These are phyloP conservation scores for Halophytophthora polymorphica DNA, from an alignment of 352 stramenopile species.

Conservation along the genomic window DNA sequence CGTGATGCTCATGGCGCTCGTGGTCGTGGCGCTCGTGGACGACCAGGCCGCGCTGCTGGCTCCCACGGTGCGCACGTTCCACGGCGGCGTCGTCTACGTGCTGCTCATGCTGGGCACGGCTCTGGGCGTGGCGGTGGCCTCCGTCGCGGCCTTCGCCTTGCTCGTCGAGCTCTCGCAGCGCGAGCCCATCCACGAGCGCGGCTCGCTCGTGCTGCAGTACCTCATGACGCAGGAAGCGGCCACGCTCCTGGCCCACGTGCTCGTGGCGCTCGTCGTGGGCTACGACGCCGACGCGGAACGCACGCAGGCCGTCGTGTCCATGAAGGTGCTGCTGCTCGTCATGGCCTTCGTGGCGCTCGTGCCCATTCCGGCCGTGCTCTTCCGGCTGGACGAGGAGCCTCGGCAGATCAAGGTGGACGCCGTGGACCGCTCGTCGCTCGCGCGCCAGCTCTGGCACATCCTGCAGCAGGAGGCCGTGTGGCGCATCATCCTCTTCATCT, in stretches of 20 bases:
- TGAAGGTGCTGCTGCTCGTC: constrained; percentile 71
- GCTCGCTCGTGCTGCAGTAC: constrained; percentile 63
- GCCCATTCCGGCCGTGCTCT: constrained; percentile 63
- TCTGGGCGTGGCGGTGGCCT: constrained; percentile 61
- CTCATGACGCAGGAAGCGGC: constrained; percentile 50
- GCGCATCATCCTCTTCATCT: constrained; percentile 74
- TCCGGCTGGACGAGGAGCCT: constrained; percentile 65
- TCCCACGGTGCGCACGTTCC: constrained; percentile 45
- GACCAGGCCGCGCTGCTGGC: constrained; percentile 32
- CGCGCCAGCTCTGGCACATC: constrained; percentile 66
- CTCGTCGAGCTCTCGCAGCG: constrained; percentile 76
- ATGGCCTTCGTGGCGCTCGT: constrained; percentile 61
- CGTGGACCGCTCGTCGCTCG: constrained; percentile 53
- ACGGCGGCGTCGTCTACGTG: constrained; percentile 67
- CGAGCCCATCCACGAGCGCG: constrained; percentile 71
- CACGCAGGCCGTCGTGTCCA: constrained; percentile 44
- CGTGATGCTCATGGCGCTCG: constrained; percentile 61
- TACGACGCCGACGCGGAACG: constrained; percentile 27
- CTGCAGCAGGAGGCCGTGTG: constrained; percentile 75
- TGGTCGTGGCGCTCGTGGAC: constrained; percentile 59
- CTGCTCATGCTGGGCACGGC: constrained; percentile 62
- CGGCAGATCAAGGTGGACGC: constrained; percentile 72
- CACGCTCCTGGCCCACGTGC: constrained; percentile 38
- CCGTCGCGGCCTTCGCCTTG: constrained; percentile 57
- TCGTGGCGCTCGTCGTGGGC: constrained; percentile 39